Conservation (phyloP, 2,329 filamentous ascomycete genomes). For the Xylaria sp. region DNA sequence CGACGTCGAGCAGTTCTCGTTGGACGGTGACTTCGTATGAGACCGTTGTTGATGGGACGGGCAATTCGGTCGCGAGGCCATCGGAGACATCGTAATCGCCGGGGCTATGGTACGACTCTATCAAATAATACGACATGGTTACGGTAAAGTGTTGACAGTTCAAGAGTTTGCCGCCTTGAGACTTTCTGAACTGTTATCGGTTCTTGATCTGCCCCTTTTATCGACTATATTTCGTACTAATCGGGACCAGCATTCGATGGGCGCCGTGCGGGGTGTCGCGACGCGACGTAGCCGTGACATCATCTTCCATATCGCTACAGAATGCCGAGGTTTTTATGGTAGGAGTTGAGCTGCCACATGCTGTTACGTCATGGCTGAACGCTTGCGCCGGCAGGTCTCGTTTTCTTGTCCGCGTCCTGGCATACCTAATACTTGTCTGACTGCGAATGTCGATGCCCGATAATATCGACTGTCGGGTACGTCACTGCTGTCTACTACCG, state of each 20-base stretch:
- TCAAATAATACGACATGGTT: constrained; percentile 13
- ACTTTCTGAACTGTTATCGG: background rate
- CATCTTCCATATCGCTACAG: background rate
- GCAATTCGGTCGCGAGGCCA: constrained; percentile 6
- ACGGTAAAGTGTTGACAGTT: background rate
- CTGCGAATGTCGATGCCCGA: too few relatives aligned
- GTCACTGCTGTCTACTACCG: too few relatives aligned
- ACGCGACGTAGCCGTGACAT: constrained; percentile 9
- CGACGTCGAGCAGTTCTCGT: constrained; percentile 16
- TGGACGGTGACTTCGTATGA: constrained; percentile 8
- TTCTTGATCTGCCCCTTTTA: background rate
- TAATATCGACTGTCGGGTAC: too few relatives aligned
- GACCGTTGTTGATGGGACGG: constrained; percentile 11
- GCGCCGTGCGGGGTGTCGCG: constrained; percentile 12
- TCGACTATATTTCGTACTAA: background rate
- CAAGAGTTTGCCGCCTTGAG: background rate
- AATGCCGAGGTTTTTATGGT: background rate
- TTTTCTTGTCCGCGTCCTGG: too few relatives aligned
- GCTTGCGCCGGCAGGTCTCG: too few relatives aligned
- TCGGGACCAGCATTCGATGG: background rate
- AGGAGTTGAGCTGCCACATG: background rate
- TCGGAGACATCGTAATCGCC: background rate
- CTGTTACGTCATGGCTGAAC: background rate
- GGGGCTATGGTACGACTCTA: background rate
- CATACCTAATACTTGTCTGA: too few relatives aligned